Conservation (phyloP, 2,329 filamentous ascomycete species). For the Penicillium verrucosum region DNA sequence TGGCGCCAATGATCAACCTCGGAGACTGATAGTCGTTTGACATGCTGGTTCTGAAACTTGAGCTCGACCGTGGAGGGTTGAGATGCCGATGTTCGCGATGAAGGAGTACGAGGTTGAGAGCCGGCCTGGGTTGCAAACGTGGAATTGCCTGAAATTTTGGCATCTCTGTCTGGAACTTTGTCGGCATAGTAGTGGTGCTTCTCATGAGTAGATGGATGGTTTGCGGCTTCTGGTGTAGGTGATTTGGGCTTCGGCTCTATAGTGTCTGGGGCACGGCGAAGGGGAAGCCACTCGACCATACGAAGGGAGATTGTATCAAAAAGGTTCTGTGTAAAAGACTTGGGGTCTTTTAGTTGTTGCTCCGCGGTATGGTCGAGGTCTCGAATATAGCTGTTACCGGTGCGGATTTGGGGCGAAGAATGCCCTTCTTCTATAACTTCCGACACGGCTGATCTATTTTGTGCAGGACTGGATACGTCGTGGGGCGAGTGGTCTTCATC, state of each 20-base stretch:
- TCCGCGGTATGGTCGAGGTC: conserved; percentile 24
- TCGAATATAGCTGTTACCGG: conserved; percentile 11
- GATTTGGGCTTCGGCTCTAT: conserved; percentile 11
- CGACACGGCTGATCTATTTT: background rate
- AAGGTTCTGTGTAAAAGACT: conserved; percentile 60
- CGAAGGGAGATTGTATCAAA: conserved; percentile 48
- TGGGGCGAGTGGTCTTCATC: background rate
- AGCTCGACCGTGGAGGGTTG: conserved; percentile 38
- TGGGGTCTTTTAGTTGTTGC: conserved; percentile 51
- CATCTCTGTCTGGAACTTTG: conserved; percentile 5
- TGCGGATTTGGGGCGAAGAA: conserved; percentile 2
- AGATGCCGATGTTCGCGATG: conserved; percentile 24
- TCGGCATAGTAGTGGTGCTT: conserved; percentile 2
- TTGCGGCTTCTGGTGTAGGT: background rate
- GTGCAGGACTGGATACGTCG: background rate
- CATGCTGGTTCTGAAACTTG: conserved; percentile 37
- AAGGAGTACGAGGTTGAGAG: conserved; percentile 29
- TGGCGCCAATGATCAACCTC: conserved; percentile 39
- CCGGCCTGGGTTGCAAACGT: background rate
- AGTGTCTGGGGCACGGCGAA: conserved; percentile 32
- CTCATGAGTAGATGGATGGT: background rate
- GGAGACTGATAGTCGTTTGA: conserved; percentile 40
- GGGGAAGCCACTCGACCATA: conserved; percentile 48
- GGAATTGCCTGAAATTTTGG: conserved; percentile 6
- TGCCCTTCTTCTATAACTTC: background rate